phyloP scores from a whole-genome alignment of 225 moss, liverwort and hornwort genomes.

The Sphagnum contortum region DNA sequence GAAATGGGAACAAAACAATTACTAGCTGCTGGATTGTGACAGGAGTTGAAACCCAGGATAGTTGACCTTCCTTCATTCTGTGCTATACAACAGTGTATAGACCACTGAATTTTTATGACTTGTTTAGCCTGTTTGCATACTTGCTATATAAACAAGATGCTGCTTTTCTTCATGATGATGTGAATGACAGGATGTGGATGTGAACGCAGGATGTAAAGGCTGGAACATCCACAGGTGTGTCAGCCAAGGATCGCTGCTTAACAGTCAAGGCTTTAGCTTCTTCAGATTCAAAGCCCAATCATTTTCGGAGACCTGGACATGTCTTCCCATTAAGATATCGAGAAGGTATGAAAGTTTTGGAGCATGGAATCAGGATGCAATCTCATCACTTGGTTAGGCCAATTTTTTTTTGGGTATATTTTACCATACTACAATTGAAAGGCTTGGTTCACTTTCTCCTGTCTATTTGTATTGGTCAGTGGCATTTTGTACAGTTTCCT shows the following conservation, averaged over 20 bases:
- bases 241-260: slow-evolving; percentile 63
- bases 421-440: no score
- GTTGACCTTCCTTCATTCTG: not conserved
- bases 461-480: no score
- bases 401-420: no score
- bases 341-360: slow-evolving; percentile 37
- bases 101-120: not conserved
- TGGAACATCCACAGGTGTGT: slow-evolving; percentile 85
- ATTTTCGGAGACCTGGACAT: slow-evolving; percentile 86
- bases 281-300: slow-evolving; percentile 31
- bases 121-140: not conserved
- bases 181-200: slow-evolving; percentile 35
- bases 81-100: not conserved
- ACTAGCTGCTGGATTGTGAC: not conserved
- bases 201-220: slow-evolving; percentile 53
- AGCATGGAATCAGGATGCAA: not conserved
- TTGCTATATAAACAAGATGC: slow-evolving; percentile 42
- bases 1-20: not conserved
- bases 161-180: slow-evolving; percentile 74
- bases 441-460: no score
- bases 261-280: slow-evolving; percentile 68
- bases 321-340: slow-evolving; percentile 81
- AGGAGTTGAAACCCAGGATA: not conserved
- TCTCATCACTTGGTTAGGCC: not conserved
- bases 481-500: no score